These are phyloP conservation scores for Sporothrix sp. DNA, from an alignment of 2,329 filamentous ascomycete genomes.

Conservation along the genomic window DNA sequence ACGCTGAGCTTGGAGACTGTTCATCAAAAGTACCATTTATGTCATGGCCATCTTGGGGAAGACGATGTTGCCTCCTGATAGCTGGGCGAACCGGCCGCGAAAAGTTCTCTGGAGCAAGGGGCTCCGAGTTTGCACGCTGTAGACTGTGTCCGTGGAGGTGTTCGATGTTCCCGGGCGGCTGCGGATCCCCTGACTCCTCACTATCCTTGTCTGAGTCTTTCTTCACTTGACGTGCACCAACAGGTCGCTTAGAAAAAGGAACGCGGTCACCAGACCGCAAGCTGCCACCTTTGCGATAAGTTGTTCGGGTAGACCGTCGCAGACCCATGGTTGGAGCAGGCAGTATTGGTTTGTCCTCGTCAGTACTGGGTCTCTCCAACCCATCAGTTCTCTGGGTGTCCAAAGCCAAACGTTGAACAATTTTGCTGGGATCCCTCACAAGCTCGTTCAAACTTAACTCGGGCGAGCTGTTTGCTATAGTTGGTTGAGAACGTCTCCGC, in stretches of 20 bases:
- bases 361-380: conserved; percentile 30
- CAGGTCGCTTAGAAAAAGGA: conserved; percentile 63
- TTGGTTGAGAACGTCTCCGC: conserved; percentile 67
- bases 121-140: conserved; percentile 60
- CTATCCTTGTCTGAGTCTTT: conserved; percentile 42
- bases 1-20: background rate
- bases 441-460: conserved; percentile 71
- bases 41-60: conserved; percentile 20
- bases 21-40: background rate
- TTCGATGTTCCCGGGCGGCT: conserved; percentile 32
- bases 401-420: conserved; percentile 59
- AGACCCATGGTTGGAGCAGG: conserved; percentile 68
- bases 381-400: conserved; percentile 37
- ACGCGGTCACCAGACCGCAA: conserved; percentile 67
- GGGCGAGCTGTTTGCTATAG: conserved; percentile 48
- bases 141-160: conserved; percentile 43
- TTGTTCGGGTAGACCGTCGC: conserved; percentile 82
- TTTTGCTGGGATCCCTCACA: conserved; percentile 65
- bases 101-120: conserved; percentile 49
- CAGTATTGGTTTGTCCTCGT: conserved; percentile 77
- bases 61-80: conserved; percentile 36
- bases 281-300: conserved; percentile 78
- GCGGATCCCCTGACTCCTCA: conserved; percentile 34
- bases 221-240: conserved; percentile 51
- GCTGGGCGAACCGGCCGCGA: conserved; percentile 47